Evolutionary conservation across 2,329 filamentous ascomycete genomes (phyloP), one percentile per base, ranked within the genome.

Genomic region (Pyrenophora tritici-repentis): DNA sequence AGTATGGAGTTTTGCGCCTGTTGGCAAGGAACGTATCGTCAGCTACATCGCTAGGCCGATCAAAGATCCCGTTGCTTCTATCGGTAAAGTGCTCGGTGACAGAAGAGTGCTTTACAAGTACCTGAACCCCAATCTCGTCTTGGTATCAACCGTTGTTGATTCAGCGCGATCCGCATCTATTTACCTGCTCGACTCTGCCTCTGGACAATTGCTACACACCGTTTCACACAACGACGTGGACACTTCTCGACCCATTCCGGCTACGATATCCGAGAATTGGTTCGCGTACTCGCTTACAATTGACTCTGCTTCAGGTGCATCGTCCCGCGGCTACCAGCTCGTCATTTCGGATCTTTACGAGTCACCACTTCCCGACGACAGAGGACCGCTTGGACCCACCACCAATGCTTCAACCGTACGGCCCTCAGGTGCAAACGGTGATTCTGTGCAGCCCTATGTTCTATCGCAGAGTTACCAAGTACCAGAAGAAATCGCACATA

Each of bases 81-180:
- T 99, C 62, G 94, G 94, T 8, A 91, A 90, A 52, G 94, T 97
- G 1, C 83, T 99, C 17, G 92, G 91, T 20, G 89, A 99, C 67
- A 85, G 94, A 36, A 87, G 86, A n/a, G 94, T 99, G 40, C 83
- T 93, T 57, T 99, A 99, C 84, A 99, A 99, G 76, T 97, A 97
- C 71, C 78, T 99, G 34, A 96, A 95, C 76, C 86, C 90, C 0
- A 97, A 96, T 74, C 83, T 90, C 6, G 80, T 91, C 2, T 81
- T 97, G 0, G 80, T 96, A 38, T 89, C 89, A 1, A 81, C 89
- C 1, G 76, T 86, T 2, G 81, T 87, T 29, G 81, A 87, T 17
- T 76, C 78, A 9, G 67, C 80, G 2, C 81, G 78, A 3, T 81
- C 81, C 1, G 84, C 91, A 6, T 86, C 85, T 0, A 80, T 95